Base-by-base conservation (phyloP, 1,139 yeast species). In the Diutina sp. region DNA sequence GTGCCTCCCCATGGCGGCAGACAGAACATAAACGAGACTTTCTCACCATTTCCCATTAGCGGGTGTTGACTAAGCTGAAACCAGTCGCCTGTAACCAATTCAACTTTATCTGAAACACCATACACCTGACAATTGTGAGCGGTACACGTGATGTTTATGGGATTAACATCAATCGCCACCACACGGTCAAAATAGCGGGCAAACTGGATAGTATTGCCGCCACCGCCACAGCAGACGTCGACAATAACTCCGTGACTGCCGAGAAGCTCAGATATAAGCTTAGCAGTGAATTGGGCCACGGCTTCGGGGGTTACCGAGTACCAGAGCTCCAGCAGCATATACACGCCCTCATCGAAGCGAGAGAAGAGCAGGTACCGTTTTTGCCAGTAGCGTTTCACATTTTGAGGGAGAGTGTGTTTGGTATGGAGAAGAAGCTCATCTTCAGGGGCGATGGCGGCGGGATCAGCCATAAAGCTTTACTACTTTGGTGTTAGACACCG, bases 1-100 rank as follows among this genome's bases (percentile, higher is more conserved):
- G 95, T 90, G 0, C 99, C 99, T 16, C 98, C 98, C 99, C 99
- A 93, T 0, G 98, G 98, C 0, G 98, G 98, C 6, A 97, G 89
- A 29, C 85, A 79, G 69, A 90, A 91, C 6, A 87, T 76, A 53
- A 88, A 77, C 63, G 50, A 21, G n/a, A 18, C 29, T 7, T 6
- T 12, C 11, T 5, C 14, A 16, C 6, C 51, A 4, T 18, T 14
- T 14, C 9, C n/a, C n/a, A n/a, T n/a, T n/a, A n/a, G 29, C 8
- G 51, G 32, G 12, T 47, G 51, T 9, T 65, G 62, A 11, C 72
- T 62, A 57, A 81, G 60, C 51, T 71, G 67, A 8, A 66, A 65
- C 87, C 91, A 87, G 60, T 85, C 87, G 0, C 83, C 86, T 63
- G 69, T 56, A 65, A 65, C 59, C 68, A 73, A 62, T 82, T 80